These are phyloP conservation scores for Fusarium pininemorale DNA, from an alignment of 2,329 filamentous ascomycete species.

Conservation along the genomic window DNA sequence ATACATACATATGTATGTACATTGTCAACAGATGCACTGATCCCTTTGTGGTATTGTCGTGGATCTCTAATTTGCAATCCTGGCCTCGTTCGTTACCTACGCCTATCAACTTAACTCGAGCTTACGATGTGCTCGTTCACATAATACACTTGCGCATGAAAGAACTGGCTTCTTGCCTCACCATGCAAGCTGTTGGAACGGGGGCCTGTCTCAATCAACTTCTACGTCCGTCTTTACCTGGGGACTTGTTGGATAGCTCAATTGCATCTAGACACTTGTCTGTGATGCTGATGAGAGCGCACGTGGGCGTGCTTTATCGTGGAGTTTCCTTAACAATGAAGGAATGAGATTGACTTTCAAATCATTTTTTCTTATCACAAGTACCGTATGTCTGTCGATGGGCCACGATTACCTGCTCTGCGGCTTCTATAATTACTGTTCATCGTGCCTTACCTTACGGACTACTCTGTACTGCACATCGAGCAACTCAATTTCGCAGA, in stretches of 20 bases:
- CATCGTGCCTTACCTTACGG: background rate
- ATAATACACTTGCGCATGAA: background rate
- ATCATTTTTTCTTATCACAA: background rate
- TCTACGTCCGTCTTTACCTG: background rate
- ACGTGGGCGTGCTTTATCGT: constrained; percentile 2
- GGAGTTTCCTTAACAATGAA: background rate
- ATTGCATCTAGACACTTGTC: background rate
- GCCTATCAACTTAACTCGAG: background rate
- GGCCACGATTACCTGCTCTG: background rate
- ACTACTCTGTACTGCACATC: background rate
- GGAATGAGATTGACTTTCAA: constrained; percentile 12
- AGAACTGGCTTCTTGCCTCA: background rate
- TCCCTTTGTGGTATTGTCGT: constrained; percentile 16
- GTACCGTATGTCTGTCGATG: background rate
- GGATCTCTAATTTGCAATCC: constrained; percentile 22
- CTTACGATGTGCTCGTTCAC: background rate
- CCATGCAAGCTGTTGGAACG: background rate
- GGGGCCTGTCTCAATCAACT: background rate
- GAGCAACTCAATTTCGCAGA: constrained; percentile 20
- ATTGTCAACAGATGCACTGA: constrained; percentile 29
- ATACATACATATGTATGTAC: background rate
- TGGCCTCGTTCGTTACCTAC: background rate
- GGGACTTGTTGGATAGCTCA: background rate
- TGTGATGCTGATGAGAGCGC: background rate
- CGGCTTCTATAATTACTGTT: background rate